Evolutionary conservation across 1,284 basidiomycete genomes (phyloP), one percentile per base, ranked within the genome.

Genomic region (Cryptococcus sp.): DNA sequence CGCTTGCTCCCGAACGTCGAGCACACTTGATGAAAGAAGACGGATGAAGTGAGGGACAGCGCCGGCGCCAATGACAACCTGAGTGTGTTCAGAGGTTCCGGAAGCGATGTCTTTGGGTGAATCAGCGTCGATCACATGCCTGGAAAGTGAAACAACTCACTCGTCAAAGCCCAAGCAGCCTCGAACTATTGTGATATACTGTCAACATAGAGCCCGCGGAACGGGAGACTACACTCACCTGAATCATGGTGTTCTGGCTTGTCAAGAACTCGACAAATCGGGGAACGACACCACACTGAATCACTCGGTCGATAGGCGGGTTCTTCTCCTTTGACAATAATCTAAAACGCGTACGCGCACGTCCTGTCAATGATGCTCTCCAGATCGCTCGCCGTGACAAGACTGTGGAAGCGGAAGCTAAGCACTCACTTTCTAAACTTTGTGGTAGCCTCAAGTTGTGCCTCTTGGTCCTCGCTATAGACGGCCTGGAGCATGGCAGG

Each of bases 261-360:
- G 86, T 84, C 67, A 99, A 82, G 80, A 98, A 99, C 78, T 97
- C 88, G 60, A 99, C 96, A 70, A 99, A 99, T 61, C 95, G 91
- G 60, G 93, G 90, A 40, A 99, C 93, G 54, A 99, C 95, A 61
- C 92, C 91, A 79, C 93, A 96, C 71, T 93, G 91, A 78, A 99
- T 99, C 68, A 99, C 96, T 74, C 88, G 88, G 80, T 99, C 96
- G 78, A 99, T 99, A n/a, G 95, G 95, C 41, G 95, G 95, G 79
- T 98, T 99, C 84, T 94, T 95, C 83, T 99, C 95, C 83, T 99
- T 99, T 68, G 95, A 98, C 60, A 99, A 86, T 48, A 96, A 84
- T 78, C 76, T 78, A 49, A 13, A 23, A 25, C 15, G 38, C 40
- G 47, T 41, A 30, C 62, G 46, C 62, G 58, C 54, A 19, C 19